Percentiles rank a stretch among this genome's conserved stretches.
Evolutionary conservation across 306 rosid genomes (phyloP).

Genomic region (Trifolium dubium): DNA sequence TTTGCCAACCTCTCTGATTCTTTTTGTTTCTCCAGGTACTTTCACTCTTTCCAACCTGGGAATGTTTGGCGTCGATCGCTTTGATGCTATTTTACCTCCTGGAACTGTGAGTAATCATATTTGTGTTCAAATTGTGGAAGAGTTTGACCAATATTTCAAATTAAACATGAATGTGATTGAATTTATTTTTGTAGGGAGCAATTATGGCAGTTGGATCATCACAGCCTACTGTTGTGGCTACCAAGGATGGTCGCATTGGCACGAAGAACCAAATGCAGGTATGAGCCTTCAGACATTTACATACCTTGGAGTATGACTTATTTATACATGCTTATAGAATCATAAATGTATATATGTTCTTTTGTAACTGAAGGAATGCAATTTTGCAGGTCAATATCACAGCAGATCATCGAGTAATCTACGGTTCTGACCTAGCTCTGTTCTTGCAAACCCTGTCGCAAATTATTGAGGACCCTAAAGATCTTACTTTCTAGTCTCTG

Average conservation of each 20-base stretch:
- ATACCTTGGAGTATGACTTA: not conserved
- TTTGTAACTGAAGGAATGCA: conserved; percentile 35
- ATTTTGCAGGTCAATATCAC: conserved; percentile 86
- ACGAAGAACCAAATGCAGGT: conserved; percentile 97
- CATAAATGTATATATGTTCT: conserved; percentile 26
- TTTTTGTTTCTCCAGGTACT: conserved; percentile 63
- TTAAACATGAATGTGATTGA: conserved; percentile 32
- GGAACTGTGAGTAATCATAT: conserved; percentile 72
- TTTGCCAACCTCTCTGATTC: conserved; percentile 20
- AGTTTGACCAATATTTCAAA: not conserved
- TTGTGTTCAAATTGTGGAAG: not conserved
- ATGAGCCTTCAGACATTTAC: conserved; percentile 28
- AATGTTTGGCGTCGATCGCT: conserved; percentile 97
- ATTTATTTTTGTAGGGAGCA: conserved; percentile 72
- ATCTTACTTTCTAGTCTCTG: conserved; percentile 81
- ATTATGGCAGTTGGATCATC: conserved; percentile 98
- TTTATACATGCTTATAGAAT: conserved; percentile 17
- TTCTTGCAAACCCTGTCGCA: conserved; percentile 92
- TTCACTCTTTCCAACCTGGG: conserved; percentile 96
- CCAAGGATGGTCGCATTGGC: conserved; percentile 94
- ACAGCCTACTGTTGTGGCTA: conserved; percentile 75
- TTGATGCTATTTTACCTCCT: conserved; percentile 96
- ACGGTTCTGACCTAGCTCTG: conserved; percentile 88
- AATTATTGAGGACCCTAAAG: conserved; percentile 92
- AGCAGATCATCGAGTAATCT: conserved; percentile 97